Evolutionary conservation across 129 eudicot genomes (phyloP), one percentile per base, ranked within the genome.

Genomic region (Chrysanthemum lavandulifolium): DNA sequence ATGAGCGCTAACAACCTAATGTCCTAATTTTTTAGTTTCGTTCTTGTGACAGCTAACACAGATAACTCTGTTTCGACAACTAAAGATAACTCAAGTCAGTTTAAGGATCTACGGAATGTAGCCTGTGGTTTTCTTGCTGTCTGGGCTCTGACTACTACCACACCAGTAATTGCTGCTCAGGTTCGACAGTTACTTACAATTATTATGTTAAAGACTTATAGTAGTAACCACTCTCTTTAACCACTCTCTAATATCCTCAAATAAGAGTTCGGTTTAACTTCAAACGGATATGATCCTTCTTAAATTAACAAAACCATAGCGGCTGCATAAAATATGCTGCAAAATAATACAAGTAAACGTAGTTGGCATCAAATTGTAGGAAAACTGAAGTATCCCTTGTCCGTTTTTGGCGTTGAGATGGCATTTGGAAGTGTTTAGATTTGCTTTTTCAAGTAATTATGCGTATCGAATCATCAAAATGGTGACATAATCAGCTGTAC

Each of bases 141-240:
- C 47, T 94, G 79, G 93, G 97, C 98, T 13, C 73, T 94, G 16
- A 75, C 96, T 49, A 63, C 97, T 82, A 82, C 85, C 71, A 82
- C 96, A 1, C 98, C 98, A 40, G 98, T 90, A 57, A 81, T 87
- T 65, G 98, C 97, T 79, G 98, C 97, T 76, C 97, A 86, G 92
- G 98, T 92, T 67, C 54, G 67, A 15, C 33, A 18, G 29, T 57
- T 43, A 40, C 16, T 21, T 1, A 40, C 47, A 40, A 6, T 0
- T 40, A 40, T 40, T 40, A 40, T 40, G 47, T 40, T 40, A 40
- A 40, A 40, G 47, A 40, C 31, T 27, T 27, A 27, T 27, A 27
- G 31, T 27, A 27, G n/a, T 60, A 40, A 58, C 23, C 15, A 5
- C 8, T 47, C 2, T 16, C 23, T 53, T 70, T 11, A 29, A 4